phyloP scores from a whole-genome alignment of 768 basidiomycete species.

The Arthromyces matolae region DNA sequence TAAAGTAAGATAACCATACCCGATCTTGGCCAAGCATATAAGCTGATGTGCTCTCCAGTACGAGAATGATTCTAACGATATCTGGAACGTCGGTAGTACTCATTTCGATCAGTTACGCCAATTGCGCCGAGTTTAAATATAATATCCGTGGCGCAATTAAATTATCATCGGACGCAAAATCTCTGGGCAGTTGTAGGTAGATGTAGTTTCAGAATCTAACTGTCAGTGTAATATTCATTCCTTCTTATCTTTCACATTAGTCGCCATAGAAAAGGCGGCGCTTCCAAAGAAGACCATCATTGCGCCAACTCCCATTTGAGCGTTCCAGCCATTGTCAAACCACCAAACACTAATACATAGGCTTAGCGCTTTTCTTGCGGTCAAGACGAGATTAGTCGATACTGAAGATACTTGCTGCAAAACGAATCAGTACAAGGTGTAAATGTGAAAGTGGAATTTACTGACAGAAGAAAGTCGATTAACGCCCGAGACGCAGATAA shows the following conservation, averaged over 20 bases:
- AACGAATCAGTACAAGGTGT: constrained; percentile 1
- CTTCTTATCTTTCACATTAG: constrained; percentile 20
- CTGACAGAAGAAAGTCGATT: constrained; percentile 77
- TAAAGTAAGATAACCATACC: neutral
- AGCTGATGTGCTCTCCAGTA: neutral
- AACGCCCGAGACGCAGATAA: constrained; percentile 80
- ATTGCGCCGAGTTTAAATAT: too few species aligned
- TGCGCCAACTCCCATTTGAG: constrained; percentile 61
- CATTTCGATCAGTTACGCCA: too few species aligned
- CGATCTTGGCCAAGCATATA: neutral
- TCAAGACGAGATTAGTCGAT: constrained; percentile 77
- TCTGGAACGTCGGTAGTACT: too few species aligned
- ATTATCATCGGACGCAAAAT: neutral
- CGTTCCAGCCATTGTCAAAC: constrained; percentile 73
- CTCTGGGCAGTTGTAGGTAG: neutral
- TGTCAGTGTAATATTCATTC: constrained; percentile 5
- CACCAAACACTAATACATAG: constrained; percentile 82
- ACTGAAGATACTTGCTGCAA: constrained; percentile 70
- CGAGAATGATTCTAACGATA: neutral
- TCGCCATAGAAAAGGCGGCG: constrained; percentile 47
- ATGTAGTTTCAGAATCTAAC: neutral
- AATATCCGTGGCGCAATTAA: neutral
- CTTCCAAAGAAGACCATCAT: constrained; percentile 72
- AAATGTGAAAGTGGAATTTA: constrained; percentile 17
- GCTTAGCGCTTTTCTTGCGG: constrained; percentile 76